A percentile compares a stretch with the other conserved stretches of the same genome.
Evolutionary conservation across 768 basidiomycete species (phyloP).

Genomic region (Naematelia encephala): DNA sequence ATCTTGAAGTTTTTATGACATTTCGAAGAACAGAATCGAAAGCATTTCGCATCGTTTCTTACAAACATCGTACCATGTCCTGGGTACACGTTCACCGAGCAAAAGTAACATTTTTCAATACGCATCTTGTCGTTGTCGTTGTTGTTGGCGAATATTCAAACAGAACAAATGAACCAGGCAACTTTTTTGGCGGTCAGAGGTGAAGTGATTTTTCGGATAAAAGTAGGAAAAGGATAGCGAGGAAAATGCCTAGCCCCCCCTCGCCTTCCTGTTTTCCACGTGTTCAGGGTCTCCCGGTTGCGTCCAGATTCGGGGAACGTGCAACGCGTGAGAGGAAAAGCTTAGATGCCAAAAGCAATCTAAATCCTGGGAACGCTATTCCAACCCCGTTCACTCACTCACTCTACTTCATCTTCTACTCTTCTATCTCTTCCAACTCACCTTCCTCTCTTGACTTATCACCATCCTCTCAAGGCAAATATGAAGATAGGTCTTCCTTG

Average conservation of each 20-base stretch:
- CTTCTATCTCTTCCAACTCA: constrained; percentile 1
- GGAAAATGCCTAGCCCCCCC: too few species aligned
- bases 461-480: constrained; percentile 4
- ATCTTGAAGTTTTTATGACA: constrained; percentile 99
- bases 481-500: constrained; percentile 46
- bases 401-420: background rate
- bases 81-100: constrained; percentile 92
- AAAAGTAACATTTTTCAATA: constrained; percentile 98
- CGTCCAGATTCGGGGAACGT: too few species aligned
- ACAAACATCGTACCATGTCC: constrained; percentile 97
- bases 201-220: too few species aligned
- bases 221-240: too few species aligned
- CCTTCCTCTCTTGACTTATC: background rate
- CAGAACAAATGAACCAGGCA: too few species aligned
- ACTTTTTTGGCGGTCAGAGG: too few species aligned
- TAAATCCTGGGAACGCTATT: background rate
- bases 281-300: too few species aligned
- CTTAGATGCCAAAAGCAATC: background rate
- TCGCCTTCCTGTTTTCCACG: too few species aligned
- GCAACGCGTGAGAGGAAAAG: background rate
- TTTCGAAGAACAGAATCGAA: constrained; percentile 97
- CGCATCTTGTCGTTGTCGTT: constrained; percentile 60
- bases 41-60: constrained; percentile 95
- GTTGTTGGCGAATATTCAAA: background rate
- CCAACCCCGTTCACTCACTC: background rate